These are phyloP conservation scores for Diphasiastrum complanatum DNA, from an alignment of 83 land plant genomes.

Conservation along the genomic window DNA sequence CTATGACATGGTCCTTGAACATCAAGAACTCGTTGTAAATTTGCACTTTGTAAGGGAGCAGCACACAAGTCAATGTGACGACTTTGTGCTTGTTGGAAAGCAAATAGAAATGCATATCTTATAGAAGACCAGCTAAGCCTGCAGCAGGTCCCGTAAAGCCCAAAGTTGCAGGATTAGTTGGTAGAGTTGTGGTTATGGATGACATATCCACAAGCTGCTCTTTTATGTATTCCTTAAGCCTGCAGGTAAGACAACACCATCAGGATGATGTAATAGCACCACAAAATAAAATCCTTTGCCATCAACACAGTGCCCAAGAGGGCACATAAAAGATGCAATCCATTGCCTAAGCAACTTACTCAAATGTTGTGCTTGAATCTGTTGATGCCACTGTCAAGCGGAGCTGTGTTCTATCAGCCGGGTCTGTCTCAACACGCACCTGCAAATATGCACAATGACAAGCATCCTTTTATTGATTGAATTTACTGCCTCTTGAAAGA, in stretches of 20 bases:
- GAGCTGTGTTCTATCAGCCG: conserved; percentile 89
- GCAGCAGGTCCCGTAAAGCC: conserved; percentile 63
- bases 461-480: conserved; percentile 5
- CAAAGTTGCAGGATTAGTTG: conserved; percentile 28
- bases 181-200: conserved; percentile 14
- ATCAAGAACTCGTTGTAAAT: too few relatives aligned
- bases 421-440: conserved; percentile 96
- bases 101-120: too few relatives aligned
- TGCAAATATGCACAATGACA: conserved; percentile 29
- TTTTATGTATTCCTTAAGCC: conserved; percentile 87
- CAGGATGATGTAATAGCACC: not conserved
- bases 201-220: conserved; percentile 69
- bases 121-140: conserved; percentile 69
- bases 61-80: too few relatives aligned
- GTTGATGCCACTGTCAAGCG: conserved; percentile 89
- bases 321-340: not conserved
- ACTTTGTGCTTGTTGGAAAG: too few relatives aligned
- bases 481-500: not conserved
- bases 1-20: too few relatives aligned
- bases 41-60: too few relatives aligned
- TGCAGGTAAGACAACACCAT: conserved; percentile 16
- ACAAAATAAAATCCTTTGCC: not conserved
- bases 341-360: conserved; percentile 45
- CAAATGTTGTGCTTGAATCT: conserved; percentile 69
- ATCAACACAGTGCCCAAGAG: not conserved